phyloP scores from a whole-genome alignment of 441 rosid genomes.

The Croton setiger region DNA sequence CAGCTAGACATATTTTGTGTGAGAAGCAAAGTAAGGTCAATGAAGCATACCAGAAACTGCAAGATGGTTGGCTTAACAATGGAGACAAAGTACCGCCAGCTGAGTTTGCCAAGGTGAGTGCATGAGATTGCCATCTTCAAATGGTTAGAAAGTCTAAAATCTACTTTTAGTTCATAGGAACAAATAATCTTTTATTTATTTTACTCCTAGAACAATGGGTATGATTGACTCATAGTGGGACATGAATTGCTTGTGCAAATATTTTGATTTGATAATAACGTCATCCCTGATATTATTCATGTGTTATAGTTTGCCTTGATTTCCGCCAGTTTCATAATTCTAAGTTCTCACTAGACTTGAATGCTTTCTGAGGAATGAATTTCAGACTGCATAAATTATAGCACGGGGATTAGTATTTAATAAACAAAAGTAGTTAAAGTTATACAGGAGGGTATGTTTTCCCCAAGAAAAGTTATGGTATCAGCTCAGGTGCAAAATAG shows the following conservation, averaged over 20 bases:
- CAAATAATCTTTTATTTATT: not conserved
- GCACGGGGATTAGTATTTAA: not conserved
- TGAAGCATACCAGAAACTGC: conserved; percentile 90
- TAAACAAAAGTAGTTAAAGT: not conserved
- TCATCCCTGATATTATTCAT: not conserved
- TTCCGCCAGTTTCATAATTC: not conserved
- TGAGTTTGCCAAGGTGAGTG: conserved; percentile 86
- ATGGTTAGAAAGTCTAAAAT: not conserved
- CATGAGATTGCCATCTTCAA: not conserved
- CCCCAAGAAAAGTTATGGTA: not conserved
- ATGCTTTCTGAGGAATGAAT: not conserved
- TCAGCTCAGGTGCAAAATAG: not conserved
- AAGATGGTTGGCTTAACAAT: conserved; percentile 91
- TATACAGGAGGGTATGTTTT: not conserved
- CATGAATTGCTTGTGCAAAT: not conserved
- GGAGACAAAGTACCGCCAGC: conserved; percentile 99
- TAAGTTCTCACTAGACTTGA: not conserved
- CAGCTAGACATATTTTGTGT: conserved; percentile 86
- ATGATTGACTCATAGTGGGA: not conserved
- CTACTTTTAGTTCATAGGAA: not conserved
- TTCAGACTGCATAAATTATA: not conserved
- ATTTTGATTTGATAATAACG: not conserved
- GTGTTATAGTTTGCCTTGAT: not conserved
- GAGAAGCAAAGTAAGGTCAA: conserved; percentile 97
- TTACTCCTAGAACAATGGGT: not conserved